phyloP scores from a whole-genome alignment of 257 asterid species.

The Ligustrum vulgare region DNA sequence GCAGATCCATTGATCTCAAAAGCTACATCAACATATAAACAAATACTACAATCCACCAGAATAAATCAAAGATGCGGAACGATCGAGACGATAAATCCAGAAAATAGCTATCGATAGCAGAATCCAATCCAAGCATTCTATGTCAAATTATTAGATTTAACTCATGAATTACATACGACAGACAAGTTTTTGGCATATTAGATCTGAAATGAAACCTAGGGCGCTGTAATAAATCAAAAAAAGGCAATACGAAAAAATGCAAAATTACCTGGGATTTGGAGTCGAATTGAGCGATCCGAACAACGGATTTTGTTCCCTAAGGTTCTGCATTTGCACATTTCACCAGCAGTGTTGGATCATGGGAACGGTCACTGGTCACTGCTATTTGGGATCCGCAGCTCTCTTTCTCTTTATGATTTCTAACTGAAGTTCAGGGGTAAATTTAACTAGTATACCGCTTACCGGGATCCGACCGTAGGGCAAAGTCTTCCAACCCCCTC shows the following conservation, averaged over 20 bases:
- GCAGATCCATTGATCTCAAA: constrained; percentile 21
- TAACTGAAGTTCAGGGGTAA: background rate
- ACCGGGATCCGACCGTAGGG: too few relatives aligned
- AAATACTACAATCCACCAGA: constrained; percentile 12
- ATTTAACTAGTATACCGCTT: too few relatives aligned
- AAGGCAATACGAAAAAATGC: background rate
- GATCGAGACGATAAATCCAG: background rate
- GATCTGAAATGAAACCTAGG: background rate
- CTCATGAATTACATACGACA: background rate
- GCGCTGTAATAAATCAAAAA: background rate
- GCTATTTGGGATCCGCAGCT: background rate
- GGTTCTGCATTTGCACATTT: background rate
- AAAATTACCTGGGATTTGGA: background rate
- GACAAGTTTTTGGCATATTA: background rate
- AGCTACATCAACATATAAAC: background rate
- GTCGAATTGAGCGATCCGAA: background rate
- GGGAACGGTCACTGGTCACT: background rate
- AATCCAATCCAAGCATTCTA: background rate
- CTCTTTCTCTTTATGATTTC: background rate
- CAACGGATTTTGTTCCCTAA: background rate
- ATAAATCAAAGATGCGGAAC: background rate
- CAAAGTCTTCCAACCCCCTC: too few relatives aligned
- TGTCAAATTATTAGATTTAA: background rate
- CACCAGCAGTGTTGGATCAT: background rate
- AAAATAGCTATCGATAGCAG: background rate